Conservation (phyloP, 2,329 filamentous ascomycete species). For the Aspergillus bombycis region DNA sequence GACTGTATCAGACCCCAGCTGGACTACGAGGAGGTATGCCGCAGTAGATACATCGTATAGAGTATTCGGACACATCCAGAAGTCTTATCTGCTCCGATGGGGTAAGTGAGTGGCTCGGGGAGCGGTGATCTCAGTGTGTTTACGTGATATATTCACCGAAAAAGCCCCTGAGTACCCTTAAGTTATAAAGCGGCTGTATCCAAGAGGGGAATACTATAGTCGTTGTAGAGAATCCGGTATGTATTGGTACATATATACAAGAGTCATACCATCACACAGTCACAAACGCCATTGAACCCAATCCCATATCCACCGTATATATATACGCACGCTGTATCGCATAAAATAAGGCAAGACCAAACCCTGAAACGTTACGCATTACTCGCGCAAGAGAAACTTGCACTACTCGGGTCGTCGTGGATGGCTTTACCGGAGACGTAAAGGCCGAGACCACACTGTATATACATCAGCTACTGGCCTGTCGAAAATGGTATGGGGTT, state of each 20-base stretch:
- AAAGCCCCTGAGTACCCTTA: not conserved
- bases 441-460: slow-evolving; percentile 37
- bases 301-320: not conserved
- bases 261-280: not conserved
- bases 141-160: not conserved
- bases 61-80: too few relatives aligned
- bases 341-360: not conserved
- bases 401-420: slow-evolving; percentile 34
- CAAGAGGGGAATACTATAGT: not conserved
- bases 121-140: too few relatives aligned
- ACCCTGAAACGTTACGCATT: slow-evolving; percentile 22
- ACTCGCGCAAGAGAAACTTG: slow-evolving; percentile 38
- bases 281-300: not conserved
- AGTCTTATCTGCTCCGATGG: too few relatives aligned
- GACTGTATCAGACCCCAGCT: too few relatives aligned
- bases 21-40: too few relatives aligned
- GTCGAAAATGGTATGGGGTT: not conserved
- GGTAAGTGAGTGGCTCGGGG: too few relatives aligned
- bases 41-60: too few relatives aligned
- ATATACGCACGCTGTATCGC: not conserved
- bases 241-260: slow-evolving; percentile 9
- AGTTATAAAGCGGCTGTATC: not conserved
- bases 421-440: slow-evolving; percentile 40
- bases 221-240: not conserved
- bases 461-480: not conserved